Evolutionary conservation across 2,329 filamentous ascomycete genomes (phyloP), one percentile per base, ranked within the genome.

Genomic region (Lecanosticta acicola): DNA sequence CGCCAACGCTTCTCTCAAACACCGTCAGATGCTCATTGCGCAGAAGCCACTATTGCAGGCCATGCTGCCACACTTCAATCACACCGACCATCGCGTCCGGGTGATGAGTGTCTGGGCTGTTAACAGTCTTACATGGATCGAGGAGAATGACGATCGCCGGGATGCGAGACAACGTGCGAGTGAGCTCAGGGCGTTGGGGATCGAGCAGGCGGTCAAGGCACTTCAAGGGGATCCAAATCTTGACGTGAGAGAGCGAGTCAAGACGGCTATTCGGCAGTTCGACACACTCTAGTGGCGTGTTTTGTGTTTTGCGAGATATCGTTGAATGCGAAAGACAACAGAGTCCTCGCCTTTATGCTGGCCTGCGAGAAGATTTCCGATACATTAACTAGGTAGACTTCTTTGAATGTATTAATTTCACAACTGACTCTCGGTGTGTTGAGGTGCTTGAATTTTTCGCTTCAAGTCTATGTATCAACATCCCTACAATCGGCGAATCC

Each of bases 171-270:
- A 83, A 57, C 77, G 93, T 42, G 84, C 83, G 0, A 64, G 70
- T 10, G 82, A 85, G 61, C 72, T 98, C 36, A 78, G 18, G 13
- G 71, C 84, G 43, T 88, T 60, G 68, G 79, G 61, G 68, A 78
- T 51, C 33, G 64, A 66, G 45, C 50, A 54, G 19, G 60, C 56
- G 13, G 60, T 67, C 10, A 54, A 58, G 32, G 55, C 43, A 17
- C 41, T 66, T 39, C 46, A 50, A 34, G 50, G 56, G 11, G 91
- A 97, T 66, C 66, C 72, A 2, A 87, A 94, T 60, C 66, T 93
- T 46, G 87, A 95, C 65, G 85, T 95, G 17, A 75, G 84, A 42
- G 88, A 97, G 70, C 73, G 88, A 52, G 87, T 87, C 1, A 94
- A 90, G 70, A 83, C 80, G 35, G 89, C 87, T 1, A 68, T 84